Evolutionary conservation across 805 yeast genomes (phyloP), one percentile per base, ranked within the genome.

Genomic region (Kregervanrija delftensis): DNA sequence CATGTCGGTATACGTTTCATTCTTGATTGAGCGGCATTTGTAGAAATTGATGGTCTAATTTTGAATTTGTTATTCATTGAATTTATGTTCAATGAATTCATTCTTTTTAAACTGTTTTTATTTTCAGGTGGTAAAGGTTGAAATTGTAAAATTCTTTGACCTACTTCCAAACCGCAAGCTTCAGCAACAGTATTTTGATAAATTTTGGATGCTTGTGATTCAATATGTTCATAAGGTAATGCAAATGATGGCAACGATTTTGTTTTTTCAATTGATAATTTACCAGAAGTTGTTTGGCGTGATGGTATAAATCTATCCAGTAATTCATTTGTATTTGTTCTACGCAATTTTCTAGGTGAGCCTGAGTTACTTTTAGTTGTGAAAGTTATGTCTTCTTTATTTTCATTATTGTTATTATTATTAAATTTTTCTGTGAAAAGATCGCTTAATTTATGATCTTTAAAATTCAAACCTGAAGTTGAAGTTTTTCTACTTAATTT

Each of bases 151-250:
- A 93, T 86, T 50, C 96, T 72, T 49, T 86, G 83, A 49, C 87
- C 83, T 56, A 86, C 76, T 46, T 85, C 83, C 41, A 89, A 70
- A 0, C 99, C 98, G 62, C 97, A 91, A 0, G 97, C 98, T 58
- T 85, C 85, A 0, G 97, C 98, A 2, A 91, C 96, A 28, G 87
- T 82, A 55, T 79, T 78, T 60, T 84, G 83, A 57, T 86, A 87
- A 5, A 76, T 73, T 49, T 72, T 70, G 8, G 74, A 64, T 3
- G 77, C 74, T 55, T 76, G 79, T 3, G 74, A 74, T 51, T 71
- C 72, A 37, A 77, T 75, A 55, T 77, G 80, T 6, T 76, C 73
- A 48, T 69, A 68, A 1, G 82, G 82, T 43, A 76, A 68, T 32
- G 59, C 62, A 40, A 50, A 54, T 28, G 54, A 34, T 13, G 51